A percentile compares a stretch with the other conserved stretches of the same genome.
Evolutionary conservation across 2,329 filamentous ascomycete species (phyloP).

Genomic region (Cordyceps cicadae): DNA sequence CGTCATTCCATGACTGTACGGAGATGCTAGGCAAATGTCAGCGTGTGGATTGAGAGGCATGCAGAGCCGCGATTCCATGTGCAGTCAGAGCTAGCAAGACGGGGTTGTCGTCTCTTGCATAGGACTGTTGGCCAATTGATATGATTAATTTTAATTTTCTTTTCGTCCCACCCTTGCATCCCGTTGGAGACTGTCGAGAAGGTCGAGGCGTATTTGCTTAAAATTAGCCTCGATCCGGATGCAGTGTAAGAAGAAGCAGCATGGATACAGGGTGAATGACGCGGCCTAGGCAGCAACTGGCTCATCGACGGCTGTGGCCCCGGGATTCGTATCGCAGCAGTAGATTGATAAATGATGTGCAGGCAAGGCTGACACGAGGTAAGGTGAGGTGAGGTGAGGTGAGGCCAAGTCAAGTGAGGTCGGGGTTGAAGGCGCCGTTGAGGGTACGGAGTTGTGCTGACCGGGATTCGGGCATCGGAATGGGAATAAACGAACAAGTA

Average conservation of each 20-base stretch:
- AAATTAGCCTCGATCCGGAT: no score
- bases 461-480: not conserved
- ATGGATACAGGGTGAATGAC: not conserved
- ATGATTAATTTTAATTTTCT: not conserved
- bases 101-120: no score
- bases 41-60: not conserved
- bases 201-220: not conserved
- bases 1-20: not conserved
- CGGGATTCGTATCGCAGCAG: not conserved
- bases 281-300: not conserved
- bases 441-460: not conserved
- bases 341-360: not conserved
- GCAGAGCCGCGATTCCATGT: not conserved
- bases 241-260: no score
- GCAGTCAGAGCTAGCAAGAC: not conserved
- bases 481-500: not conserved
- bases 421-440: not conserved
- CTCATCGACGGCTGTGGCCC: not conserved
- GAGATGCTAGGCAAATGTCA: not conserved
- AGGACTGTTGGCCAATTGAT: not conserved
- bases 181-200: not conserved
- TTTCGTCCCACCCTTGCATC: not conserved
- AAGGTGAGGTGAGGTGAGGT: not conserved
- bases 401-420: not conserved
- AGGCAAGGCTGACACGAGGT: slow-evolving; percentile 2